Conservation (phyloP, 352 stramenopile species). For the Phytophthora sp. region DNA sequence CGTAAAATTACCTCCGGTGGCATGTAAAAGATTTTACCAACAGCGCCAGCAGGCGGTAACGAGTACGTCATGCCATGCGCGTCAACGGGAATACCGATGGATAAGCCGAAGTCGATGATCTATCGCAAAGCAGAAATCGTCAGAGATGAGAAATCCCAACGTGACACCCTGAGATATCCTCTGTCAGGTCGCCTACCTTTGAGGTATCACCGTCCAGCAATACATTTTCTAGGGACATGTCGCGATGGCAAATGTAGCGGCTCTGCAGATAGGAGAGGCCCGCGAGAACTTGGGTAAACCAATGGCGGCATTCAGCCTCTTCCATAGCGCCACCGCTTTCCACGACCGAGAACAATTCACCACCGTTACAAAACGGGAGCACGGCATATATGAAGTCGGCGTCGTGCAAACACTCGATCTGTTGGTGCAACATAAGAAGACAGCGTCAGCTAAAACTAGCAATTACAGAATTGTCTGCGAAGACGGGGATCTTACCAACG, state of each 20-base stretch:
- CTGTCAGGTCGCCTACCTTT: no score
- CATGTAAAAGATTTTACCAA: constrained; percentile 93
- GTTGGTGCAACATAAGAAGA: neutral
- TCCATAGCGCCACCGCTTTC: constrained; percentile 84
- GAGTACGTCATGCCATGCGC: constrained; percentile 88
- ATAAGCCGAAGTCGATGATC: constrained; percentile 89
- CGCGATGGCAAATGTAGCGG: constrained; percentile 86
- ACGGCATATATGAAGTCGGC: constrained; percentile 87
- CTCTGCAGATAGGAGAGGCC: constrained; percentile 85
- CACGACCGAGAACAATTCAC: constrained; percentile 85
- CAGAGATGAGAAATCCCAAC: constrained; percentile 8
- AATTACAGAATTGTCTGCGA: neutral
- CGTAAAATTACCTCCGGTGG: constrained; percentile 65
- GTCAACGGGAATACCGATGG: constrained; percentile 87
- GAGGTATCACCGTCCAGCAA: constrained; percentile 83
- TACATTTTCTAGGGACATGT: constrained; percentile 90
- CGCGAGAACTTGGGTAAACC: constrained; percentile 84
- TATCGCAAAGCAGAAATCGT: constrained; percentile 23
- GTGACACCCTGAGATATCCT: no score
- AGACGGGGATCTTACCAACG: constrained; percentile 53
- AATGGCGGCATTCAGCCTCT: constrained; percentile 77
- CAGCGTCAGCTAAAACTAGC: neutral
- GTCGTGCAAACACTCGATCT: constrained; percentile 87
- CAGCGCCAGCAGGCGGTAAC: constrained; percentile 73
- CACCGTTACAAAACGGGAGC: constrained; percentile 85